Conservation (phyloP, 2,329 filamentous ascomycete species). For the Lachnellula suecica region DNA sequence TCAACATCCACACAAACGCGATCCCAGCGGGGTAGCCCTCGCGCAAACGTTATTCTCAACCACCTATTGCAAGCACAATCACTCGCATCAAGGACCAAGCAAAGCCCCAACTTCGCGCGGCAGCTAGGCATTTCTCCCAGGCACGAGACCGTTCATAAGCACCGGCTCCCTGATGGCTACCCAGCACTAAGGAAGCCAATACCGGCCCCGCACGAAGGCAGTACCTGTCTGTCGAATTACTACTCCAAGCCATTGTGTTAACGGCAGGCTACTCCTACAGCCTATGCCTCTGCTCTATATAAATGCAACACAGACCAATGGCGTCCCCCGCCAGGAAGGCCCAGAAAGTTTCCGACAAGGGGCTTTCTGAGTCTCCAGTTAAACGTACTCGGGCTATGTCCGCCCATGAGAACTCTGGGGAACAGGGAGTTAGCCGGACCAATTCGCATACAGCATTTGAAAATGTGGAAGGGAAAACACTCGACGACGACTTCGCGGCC, state of each 20-base stretch:
- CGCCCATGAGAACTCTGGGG: neutral
- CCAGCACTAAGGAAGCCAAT: too few relatives aligned
- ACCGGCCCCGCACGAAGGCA: neutral
- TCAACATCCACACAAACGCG: too few relatives aligned
- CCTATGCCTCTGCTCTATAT: neutral
- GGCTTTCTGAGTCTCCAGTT: neutral
- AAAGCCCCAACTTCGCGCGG: too few relatives aligned
- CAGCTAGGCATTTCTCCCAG: too few relatives aligned
- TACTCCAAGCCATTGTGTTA: neutral
- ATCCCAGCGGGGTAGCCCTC: too few relatives aligned
- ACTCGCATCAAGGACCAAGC: too few relatives aligned
- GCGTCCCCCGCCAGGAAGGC: neutral
- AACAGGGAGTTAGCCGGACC: neutral
- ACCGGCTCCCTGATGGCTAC: too few relatives aligned
- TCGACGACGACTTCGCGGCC: constrained; percentile 3
- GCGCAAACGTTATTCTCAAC: too few relatives aligned
- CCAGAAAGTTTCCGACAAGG: neutral
- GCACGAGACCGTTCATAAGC: too few relatives aligned
- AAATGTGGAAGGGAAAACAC: neutral
- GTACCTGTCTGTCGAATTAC: neutral
- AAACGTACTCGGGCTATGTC: neutral
- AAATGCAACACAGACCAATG: neutral
- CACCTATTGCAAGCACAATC: too few relatives aligned
- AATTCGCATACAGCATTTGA: neutral
- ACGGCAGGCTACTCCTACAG: neutral